Evolutionary conservation across 345 rosid species (phyloP).

Genomic region (Melastoma malabathricum): DNA sequence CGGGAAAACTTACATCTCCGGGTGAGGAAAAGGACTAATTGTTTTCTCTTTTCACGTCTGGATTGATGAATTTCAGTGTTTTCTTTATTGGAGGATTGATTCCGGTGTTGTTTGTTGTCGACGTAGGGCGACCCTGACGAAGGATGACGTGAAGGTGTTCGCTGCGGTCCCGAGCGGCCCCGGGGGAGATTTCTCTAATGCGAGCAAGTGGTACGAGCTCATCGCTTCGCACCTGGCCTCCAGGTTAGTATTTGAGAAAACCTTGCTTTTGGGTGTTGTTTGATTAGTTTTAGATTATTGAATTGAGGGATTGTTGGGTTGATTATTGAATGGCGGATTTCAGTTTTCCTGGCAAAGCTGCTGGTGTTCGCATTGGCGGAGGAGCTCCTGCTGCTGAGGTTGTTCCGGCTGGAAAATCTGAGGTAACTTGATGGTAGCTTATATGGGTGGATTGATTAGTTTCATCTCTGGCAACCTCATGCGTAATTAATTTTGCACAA

Average conservation of each 20-base stretch:
- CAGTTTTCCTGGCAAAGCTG: conserved; percentile 84
- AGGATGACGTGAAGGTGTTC: conserved; percentile 74
- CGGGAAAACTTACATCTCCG: conserved; percentile 20
- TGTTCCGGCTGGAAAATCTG: too few species aligned
- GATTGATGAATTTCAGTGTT: too few species aligned
- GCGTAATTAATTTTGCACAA: too few species aligned
- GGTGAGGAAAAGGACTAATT: conserved; percentile 59
- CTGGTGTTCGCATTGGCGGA: conserved; percentile 59
- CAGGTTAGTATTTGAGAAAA: conserved; percentile 27
- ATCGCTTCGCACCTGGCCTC: conserved; percentile 53
- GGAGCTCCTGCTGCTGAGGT: conserved; percentile 14
- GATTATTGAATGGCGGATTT: neutral
- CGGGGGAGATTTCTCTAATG: conserved; percentile 48
- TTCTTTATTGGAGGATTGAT: neutral
- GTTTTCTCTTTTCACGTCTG: neutral
- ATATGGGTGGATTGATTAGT: too few species aligned
- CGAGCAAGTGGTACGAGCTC: conserved; percentile 59
- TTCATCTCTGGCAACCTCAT: too few species aligned
- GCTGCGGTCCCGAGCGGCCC: conserved; percentile 56
- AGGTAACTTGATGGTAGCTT: too few species aligned
- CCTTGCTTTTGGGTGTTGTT: too few species aligned
- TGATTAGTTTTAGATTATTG: too few species aligned
- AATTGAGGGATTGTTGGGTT: too few species aligned
- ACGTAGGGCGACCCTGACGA: conserved; percentile 33
- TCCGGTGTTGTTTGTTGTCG: neutral